phyloP scores from a whole-genome alignment of 768 basidiomycete genomes.

The Lactifluus piperatus region DNA sequence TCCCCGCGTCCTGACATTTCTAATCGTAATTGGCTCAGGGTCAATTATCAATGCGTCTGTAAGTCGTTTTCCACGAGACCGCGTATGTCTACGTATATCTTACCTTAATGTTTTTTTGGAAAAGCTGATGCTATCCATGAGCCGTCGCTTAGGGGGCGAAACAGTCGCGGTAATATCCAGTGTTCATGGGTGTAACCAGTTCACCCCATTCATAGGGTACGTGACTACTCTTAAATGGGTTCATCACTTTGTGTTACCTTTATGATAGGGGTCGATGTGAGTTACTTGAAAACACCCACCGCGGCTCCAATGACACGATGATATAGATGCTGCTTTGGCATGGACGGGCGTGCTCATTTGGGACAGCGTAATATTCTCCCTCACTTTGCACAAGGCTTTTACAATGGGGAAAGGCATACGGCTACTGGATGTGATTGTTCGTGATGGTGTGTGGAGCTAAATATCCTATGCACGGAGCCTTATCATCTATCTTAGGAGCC shows the following conservation, averaged over 20 bases:
- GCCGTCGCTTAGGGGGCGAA: neutral
- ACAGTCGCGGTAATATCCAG: neutral
- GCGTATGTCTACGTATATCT: neutral
- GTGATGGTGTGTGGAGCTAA: slow-evolving; percentile 2
- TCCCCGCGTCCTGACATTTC: neutral
- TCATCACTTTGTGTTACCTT: neutral
- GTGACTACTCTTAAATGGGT: neutral
- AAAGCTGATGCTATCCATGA: neutral
- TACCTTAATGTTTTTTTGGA: neutral
- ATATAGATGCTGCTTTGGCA: slow-evolving; percentile 2
- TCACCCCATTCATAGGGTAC: neutral
- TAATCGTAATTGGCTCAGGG: neutral
- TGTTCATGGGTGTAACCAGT: slow-evolving; percentile 3
- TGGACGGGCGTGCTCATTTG: slow-evolving; percentile 7
- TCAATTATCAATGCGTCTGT: neutral
- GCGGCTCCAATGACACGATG: neutral
- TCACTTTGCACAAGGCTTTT: slow-evolving; percentile 10
- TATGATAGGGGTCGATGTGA: slow-evolving; percentile 2
- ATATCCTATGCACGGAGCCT: neutral
- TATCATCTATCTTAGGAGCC: neutral
- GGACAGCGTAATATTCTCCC: slow-evolving; percentile 4
- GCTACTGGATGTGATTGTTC: slow-evolving; percentile 9
- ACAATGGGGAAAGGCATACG: slow-evolving; percentile 2
- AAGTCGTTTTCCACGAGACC: neutral
- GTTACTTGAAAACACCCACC: neutral